Evolutionary conservation across 805 yeast species (phyloP), one percentile per base, ranked within the genome.

Genomic region (Maudiozyma bulderi): DNA sequence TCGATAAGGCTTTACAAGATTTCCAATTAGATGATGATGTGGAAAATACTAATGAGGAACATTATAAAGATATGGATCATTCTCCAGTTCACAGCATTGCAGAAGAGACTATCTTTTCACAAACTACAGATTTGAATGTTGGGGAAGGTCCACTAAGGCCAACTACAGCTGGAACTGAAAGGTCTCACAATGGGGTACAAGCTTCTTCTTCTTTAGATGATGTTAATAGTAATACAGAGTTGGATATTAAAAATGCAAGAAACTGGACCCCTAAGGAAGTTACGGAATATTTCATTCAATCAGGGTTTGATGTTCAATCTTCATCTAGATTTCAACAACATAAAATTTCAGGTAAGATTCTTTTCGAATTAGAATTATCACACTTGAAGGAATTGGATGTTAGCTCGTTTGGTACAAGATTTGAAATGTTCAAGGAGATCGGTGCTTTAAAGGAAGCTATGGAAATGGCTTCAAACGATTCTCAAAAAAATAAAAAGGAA

Each of bases 321-420:
- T 82, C 95, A 1, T 81, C 84, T 0, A 81, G 85, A 59, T 93
- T 93, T 65, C 80, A 82, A 6, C 78, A 82, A 57, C 98, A 93
- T 67, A 88, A 89, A 58, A 88, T 93, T 51, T 83, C 90, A 1
- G 99, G 99, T 31, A 71, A 80, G 6, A 91, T 93, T 47, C 68
- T 93, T 43, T 72, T 93, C 47, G 95, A 90, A 66, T 73, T 93
- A 53, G 97, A 91, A 59, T 73, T 91, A 52, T 76, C 87, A 1
- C 86, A 86, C 59, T 74, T 93, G 59, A 93, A 91, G 64, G 99
- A 93, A 66, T 72, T 93, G 50, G 99, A 90, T 49, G 91, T 93
- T 47, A 75, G 80, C 45, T 86, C 95, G 4, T 93, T 93, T 70
- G 99, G 99, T 30, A 90, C 96, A 0, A 76, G 99, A 54, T 93